Base-by-base conservation (phyloP, 2,329 filamentous ascomycete species). In the Akanthomyces muscarius region DNA sequence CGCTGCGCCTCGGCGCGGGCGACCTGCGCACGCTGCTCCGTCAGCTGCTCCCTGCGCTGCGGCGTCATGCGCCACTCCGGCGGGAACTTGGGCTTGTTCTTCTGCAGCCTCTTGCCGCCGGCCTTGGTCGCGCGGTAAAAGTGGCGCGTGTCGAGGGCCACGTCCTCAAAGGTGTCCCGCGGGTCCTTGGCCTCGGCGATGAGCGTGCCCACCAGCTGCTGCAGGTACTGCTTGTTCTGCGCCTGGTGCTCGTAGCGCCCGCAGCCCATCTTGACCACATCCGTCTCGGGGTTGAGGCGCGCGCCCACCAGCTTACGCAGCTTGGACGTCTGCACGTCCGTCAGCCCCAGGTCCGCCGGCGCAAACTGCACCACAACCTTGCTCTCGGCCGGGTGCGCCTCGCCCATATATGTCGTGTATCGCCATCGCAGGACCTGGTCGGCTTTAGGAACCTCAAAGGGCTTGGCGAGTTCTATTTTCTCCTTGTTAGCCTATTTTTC, bases 181-280 rank as follows among this genome's bases (percentile, higher is more conserved):
- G 83, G 80, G 72, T 97, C 89, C 81, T 87, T 90, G 64, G 93
- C 92, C 72, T 91, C 87, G 7, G 79, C 80, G 64, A 99, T 78
- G 67, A 99, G 78, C 56, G 82, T 85, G 66, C 89, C 81, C 56
- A 98, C 85, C 55, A 92, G 76, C 70, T 96, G 91, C 60, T 87
- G 89, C 25, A 99, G 82, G 74, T 95, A 95, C n/a, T 91, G 87
- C 83, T 98, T 99, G 81, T 99, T 99, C 80, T 98, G 93, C 21
- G 93, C 91, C 72, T 92, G 89, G 62, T 93, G 90, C 72, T 91
- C 87, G 75, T 90, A 96, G 73, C 88, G 87, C 76, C 98, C 95
- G 78, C 90, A 91, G 73, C 90, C 92, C 84, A 99, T 97, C 77
- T 91, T 92, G 70, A 97, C 81, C 64, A 91, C 80, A 69, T 92